A percentile compares a stretch with the other conserved stretches of the same genome.
These are phyloP conservation scores for Cyphellophora europaea DNA, from an alignment of 2,329 filamentous ascomycete genomes.

Conservation along the genomic window DNA sequence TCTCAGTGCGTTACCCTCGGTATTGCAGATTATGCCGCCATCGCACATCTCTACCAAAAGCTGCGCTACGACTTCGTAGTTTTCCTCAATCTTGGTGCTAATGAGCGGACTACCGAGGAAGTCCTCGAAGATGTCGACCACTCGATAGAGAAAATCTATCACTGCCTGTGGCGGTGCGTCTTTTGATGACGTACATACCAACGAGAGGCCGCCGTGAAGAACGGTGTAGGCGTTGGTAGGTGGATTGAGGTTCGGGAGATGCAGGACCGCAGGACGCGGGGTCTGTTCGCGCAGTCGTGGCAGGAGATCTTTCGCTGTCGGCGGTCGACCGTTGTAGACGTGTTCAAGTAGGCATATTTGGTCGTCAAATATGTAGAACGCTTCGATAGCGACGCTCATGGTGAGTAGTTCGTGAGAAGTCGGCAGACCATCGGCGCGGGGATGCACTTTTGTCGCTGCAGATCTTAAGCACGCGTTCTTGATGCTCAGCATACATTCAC, in stretches of 20 bases:
- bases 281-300: conserved; percentile 80
- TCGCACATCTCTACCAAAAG: conserved; percentile 94
- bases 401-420: conserved; percentile 25
- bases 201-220: conserved; percentile 75
- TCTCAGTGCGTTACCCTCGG: conserved; percentile 83
- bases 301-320: conserved; percentile 65
- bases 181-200: conserved; percentile 72
- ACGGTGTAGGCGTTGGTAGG: conserved; percentile 84
- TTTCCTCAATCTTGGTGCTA: conserved; percentile 75
- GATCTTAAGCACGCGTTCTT: no score
- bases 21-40: conserved; percentile 77
- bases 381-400: conserved; percentile 85
- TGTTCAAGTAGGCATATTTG: conserved; percentile 77
- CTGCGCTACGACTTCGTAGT: conserved; percentile 90
- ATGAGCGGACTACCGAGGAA: conserved; percentile 84
- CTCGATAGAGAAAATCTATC: conserved; percentile 87
- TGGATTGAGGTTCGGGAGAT: conserved; percentile 71
- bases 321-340: conserved; percentile 73
- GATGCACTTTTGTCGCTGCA: no score
- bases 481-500: no score
- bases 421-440: no score
- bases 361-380: conserved; percentile 92
- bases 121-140: conserved; percentile 87
- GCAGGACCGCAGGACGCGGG: conserved; percentile 78
- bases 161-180: conserved; percentile 85